phyloP scores from a whole-genome alignment of 768 basidiomycete genomes.

The Tylopilus rubrobrunneus region DNA sequence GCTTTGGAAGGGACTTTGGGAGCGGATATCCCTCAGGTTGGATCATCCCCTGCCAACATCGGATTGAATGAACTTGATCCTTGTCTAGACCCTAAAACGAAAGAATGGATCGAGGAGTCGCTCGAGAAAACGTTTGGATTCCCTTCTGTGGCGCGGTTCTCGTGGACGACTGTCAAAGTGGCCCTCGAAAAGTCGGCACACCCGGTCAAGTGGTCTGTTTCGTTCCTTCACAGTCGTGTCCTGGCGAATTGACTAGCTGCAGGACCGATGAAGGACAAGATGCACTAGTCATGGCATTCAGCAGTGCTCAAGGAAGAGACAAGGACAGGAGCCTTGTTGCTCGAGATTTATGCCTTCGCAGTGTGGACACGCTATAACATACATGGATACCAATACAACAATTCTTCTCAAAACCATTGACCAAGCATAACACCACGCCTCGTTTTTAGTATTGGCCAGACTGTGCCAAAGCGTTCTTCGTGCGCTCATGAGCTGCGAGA shows the following conservation, averaged over 20 bases:
- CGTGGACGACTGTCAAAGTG: constrained; percentile 91
- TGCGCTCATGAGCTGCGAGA: constrained; percentile 12
- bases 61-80: background rate
- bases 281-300: constrained; percentile 72
- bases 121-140: constrained; percentile 90
- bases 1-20: constrained; percentile 47
- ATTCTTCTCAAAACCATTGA: background rate
- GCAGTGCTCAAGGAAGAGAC: constrained; percentile 63
- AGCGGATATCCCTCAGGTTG: constrained; percentile 91
- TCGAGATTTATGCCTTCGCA: constrained; percentile 70
- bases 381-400: constrained; percentile 14
- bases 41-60: background rate
- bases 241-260: background rate
- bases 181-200: constrained; percentile 78
- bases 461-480: constrained; percentile 6
- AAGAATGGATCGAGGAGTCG: constrained; percentile 74
- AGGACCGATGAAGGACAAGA: constrained; percentile 88
- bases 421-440: background rate
- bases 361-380: constrained; percentile 57
- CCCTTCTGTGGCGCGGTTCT: constrained; percentile 87
- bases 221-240: background rate
- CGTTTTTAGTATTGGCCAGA: constrained; percentile 17
- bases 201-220: constrained; percentile 69
- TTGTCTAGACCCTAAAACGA: constrained; percentile 82
- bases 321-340: constrained; percentile 70